A percentile compares a stretch with the other conserved stretches of the same genome.
These are phyloP conservation scores for Globisporangium okanoganense DNA, from an alignment of 352 stramenopile species.

Conservation along the genomic window DNA sequence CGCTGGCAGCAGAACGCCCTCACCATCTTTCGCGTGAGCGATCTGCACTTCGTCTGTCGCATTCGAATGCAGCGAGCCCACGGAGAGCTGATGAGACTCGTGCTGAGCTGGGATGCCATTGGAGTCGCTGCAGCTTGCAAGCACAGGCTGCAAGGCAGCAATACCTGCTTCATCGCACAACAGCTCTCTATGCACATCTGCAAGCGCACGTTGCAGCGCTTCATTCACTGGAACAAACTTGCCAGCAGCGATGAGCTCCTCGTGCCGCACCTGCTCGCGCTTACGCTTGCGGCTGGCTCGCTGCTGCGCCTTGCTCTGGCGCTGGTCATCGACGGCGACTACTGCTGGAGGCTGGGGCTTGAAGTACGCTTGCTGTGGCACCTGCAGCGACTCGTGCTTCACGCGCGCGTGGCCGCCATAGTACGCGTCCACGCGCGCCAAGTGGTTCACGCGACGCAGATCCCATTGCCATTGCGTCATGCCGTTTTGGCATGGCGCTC, in stretches of 20 bases:
- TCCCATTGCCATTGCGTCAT: neutral
- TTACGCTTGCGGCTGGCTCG: constrained; percentile 33
- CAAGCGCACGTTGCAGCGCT: constrained; percentile 15
- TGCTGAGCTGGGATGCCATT: neutral
- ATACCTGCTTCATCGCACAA: constrained; percentile 15
- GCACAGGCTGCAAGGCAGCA: constrained; percentile 6
- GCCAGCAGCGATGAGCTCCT: constrained; percentile 32
- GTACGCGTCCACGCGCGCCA: constrained; percentile 46
- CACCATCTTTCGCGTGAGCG: neutral
- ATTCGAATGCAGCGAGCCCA: constrained; percentile 2
- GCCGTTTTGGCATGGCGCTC: too few species aligned
- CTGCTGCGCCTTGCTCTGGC: neutral
- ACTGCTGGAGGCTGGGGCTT: neutral
- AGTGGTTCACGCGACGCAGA: constrained; percentile 32
- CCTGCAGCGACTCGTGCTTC: constrained; percentile 26
- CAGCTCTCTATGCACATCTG: constrained; percentile 18
- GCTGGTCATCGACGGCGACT: constrained; percentile 1
- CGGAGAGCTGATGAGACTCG: neutral
- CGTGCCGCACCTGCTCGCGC: constrained; percentile 27
- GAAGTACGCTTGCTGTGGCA: constrained; percentile 26
- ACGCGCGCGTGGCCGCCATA: constrained; percentile 35
- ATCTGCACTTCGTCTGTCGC: constrained; percentile 15
- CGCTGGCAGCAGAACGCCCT: constrained; percentile 21
- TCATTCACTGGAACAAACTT: constrained; percentile 50
- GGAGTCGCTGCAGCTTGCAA: neutral